Conservation (phyloP, 2,329 filamentous ascomycete species). For the Phoma sp. region DNA sequence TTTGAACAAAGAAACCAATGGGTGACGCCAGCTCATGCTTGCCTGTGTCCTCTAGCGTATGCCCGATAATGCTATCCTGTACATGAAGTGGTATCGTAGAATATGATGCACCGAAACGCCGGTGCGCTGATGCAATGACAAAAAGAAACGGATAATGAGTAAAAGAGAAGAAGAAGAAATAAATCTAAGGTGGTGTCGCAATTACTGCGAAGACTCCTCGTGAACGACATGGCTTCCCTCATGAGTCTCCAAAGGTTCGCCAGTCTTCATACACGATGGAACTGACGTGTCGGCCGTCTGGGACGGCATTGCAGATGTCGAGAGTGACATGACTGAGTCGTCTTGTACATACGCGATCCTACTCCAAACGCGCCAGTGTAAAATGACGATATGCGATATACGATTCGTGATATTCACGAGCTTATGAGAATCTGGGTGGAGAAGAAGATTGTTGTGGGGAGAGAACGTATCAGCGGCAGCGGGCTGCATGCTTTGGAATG, state of each 20-base stretch:
- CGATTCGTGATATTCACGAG: conserved; percentile 74
- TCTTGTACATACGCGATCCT: conserved; percentile 68
- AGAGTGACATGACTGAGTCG: conserved; percentile 10
- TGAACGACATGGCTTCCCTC: not conserved
- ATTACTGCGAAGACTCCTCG: conserved; percentile 3
- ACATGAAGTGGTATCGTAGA: conserved; percentile 15
- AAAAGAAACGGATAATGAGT: too few species aligned
- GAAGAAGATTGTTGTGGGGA: conserved; percentile 14
- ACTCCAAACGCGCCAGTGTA: conserved; percentile 92
- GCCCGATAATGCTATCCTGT: conserved; percentile 2
- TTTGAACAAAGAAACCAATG: not conserved
- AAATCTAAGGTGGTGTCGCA: too few species aligned
- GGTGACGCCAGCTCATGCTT: not conserved
- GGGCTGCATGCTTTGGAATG: conserved; percentile 20
- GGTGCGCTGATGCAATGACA: conserved; percentile 1
- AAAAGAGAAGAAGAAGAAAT: not conserved
- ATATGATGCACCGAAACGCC: conserved; percentile 2
- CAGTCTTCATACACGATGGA: conserved; percentile 5
- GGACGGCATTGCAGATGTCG: not conserved
- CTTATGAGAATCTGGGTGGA: conserved; percentile 33
- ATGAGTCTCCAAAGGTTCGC: conserved; percentile 1
- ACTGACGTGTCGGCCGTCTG: not conserved
- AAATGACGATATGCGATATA: conserved; percentile 79
- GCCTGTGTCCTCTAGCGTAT: not conserved
- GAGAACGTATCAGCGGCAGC: conserved; percentile 34